Evolutionary conservation across 805 yeast species (phyloP), one percentile per base, ranked within the genome.

Genomic region (Kodamaea sagamina): DNA sequence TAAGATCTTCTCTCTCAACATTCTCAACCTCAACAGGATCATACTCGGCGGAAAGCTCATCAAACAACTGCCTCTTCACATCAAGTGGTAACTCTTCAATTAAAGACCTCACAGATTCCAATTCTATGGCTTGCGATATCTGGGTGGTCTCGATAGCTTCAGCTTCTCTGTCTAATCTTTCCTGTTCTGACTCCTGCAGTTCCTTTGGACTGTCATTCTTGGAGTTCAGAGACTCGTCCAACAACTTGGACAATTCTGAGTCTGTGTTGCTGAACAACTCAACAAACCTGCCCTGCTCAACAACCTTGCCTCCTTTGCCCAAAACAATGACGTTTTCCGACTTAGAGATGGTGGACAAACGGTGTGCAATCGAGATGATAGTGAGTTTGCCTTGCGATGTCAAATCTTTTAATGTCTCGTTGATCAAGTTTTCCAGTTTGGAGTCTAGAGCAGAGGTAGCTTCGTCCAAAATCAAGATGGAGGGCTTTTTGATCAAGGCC

Each of bases 401-500:
- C 46, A 71, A 57, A 21, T 60, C 61, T 43, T 62, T 67, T 45
- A 67, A 61, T 3, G 73, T 71, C 42, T 66, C 76, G 48, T 67
- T 71, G 48, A 67, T 70, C 39, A 66, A 58, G 29, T 65, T 63
- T 57, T 80, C 84, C 56, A 74, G 72, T 52, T 63, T 67, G 16
- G 73, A 66, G 54, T 81, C 86, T 27, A 80, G 62, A 1, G 86
- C 85, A 3, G 84, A 78, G 0, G 86, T 80, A 4, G 86, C 86
- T 54, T 84, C 90, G 53, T 84, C 90, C 43, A 84, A 65, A 4
- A 84, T 72, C 50, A 84, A 63, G 15, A 84, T 71, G 36, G 76
- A 68, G 6, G 90, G 90, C 45, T 78, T 72, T 47, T 85, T 81
- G 44, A 84, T 78, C 47, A 84, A 65, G 1, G 88, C 87, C 48